Evolutionary conservation across 495 filamentous ascomycete species (phyloP), one percentile per base, ranked within the genome.

Genomic region (Alectoria sarmentosa): DNA sequence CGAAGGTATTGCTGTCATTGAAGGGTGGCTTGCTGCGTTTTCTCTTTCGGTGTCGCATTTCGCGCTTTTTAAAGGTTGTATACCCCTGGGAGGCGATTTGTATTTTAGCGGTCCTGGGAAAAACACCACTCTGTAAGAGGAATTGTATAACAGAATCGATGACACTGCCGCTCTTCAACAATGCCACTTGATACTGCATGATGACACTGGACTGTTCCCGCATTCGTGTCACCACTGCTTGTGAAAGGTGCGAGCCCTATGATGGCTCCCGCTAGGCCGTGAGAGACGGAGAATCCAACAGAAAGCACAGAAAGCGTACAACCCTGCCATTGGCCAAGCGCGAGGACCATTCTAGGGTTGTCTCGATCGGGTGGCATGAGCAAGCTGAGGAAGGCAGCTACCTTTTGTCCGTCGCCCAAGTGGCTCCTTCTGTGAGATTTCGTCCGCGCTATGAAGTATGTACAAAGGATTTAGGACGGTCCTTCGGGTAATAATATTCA

Each of bases 171-270:
- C 30, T 4, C 2, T 28, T 52, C 1, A 15, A 28, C 48, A n/a
- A 30, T 52, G 48, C 26, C 48, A 14, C 15, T 5, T 30, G 48
- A 52, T 17, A n/a, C 41, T 67, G 38, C 37, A 36, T 49, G 73
- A 74, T 26, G 61, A 64, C 6, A 58, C 28, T n/a, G 30, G 34
- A 5, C 23, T 30, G 23, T 52, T 14, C 26, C 23, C 4, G 48
- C 23, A 30, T 17, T 30, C 48, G 7, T 52, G 13, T 52, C 13
- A 52, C 48, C 23, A 28, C 13, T 28, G 14, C 13, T 13, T 30
- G 13, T 28, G 26, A 30, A 48, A 28, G 48, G 48, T 52, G 17
- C 23, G 23, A 49, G 0, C 48, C 30, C 13, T 52, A 52, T 1
- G 21, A 46, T 8, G 21, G 21, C 2, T n/a, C 23, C 21, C 21